Base-by-base conservation (phyloP, 768 basidiomycete genomes). In the Cantharellus anzutake region DNA sequence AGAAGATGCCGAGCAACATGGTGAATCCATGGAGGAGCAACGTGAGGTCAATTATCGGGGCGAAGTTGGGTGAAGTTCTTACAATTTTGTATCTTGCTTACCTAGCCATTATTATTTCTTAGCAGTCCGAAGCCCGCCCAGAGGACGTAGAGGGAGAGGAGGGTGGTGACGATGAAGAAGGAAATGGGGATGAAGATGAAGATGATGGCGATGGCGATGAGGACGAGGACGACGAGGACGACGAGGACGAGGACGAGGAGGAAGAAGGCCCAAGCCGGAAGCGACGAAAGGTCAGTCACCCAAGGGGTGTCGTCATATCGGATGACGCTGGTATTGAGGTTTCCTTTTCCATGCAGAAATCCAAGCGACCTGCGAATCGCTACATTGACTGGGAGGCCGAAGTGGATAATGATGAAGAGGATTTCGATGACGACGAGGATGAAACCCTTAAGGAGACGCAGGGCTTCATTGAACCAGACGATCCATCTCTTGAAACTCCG, bases 331-430 rank as follows among this genome's bases (percentile, higher is more conserved):
- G 40, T 41, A 16, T 5, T 20, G 38, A 50, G 39, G 55, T 59
- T 37, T 29, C 50, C 41, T 56, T 61, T 51, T 51, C 55, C 58
- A 82, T 80, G 61, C 79, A 81, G 61, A 83, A 68, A 62, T 61
- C 79, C 64, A 60, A 63, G 56, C 71, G 73, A 59, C 74, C 76
- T 16, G 77, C 80, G 35, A 86, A 80, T 68, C 82, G 83, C 64
- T 99, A 92, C 82, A 75, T 98, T 65, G 96, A 98, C 80, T 78
- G 93, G 60, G 90, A 94, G 73, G 92, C 91, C 59, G 90, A 91
- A 68, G 93, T 94, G 20, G 91, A 91, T 65, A 92, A 96, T 39
- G 96, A 98, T 20, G 96, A 97, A 2, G 94, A 96, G 41, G 96
- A 97, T 35, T 85, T 86, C 2, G 89, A 83, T 3, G 86, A 86